phyloP scores from a whole-genome alignment of 75 land plant species.

The Cunninghamia lanceolata region DNA sequence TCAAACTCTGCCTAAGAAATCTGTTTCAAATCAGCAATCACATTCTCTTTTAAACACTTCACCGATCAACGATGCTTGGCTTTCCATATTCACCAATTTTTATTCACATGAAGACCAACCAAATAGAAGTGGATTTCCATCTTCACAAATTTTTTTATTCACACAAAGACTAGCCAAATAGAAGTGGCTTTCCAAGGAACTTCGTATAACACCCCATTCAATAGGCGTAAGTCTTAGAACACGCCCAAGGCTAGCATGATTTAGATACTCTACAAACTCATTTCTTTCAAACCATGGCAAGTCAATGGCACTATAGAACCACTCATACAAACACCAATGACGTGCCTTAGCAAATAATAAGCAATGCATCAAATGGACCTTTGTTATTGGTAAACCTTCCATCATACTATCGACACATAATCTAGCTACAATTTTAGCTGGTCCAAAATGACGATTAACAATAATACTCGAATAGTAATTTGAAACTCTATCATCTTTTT shows the following conservation, averaged over 20 bases:
- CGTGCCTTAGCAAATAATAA: conserved; percentile 51
- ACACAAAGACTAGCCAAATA: too few species aligned
- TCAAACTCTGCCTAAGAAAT: too few species aligned
- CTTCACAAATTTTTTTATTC: too few species aligned
- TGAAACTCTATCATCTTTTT: conserved; percentile 21
- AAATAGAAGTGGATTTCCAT: too few species aligned
- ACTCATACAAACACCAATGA: conserved; percentile 85
- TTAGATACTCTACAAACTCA: too few species aligned
- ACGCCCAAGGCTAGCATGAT: conserved; percentile 79
- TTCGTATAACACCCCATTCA: conserved; percentile 87
- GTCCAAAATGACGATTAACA: conserved; percentile 1
- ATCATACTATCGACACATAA: conserved; percentile 20
- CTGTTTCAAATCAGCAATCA: too few species aligned
- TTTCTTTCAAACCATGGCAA: too few species aligned
- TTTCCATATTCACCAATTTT: too few species aligned
- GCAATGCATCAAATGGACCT: conserved; percentile 54
- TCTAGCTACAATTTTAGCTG: conserved; percentile 7
- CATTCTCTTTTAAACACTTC: too few species aligned
- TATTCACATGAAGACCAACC: too few species aligned
- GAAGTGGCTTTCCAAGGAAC: conserved; percentile 55
- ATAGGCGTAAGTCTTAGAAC: conserved; percentile 79
- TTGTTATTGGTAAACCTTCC: conserved; percentile 24
- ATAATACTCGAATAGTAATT: conserved; percentile 13
- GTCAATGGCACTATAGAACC: too few species aligned
- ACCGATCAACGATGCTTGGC: too few species aligned